Evolutionary conservation across 805 yeast species (phyloP).

Genomic region (Ogataea polymorpha): DNA sequence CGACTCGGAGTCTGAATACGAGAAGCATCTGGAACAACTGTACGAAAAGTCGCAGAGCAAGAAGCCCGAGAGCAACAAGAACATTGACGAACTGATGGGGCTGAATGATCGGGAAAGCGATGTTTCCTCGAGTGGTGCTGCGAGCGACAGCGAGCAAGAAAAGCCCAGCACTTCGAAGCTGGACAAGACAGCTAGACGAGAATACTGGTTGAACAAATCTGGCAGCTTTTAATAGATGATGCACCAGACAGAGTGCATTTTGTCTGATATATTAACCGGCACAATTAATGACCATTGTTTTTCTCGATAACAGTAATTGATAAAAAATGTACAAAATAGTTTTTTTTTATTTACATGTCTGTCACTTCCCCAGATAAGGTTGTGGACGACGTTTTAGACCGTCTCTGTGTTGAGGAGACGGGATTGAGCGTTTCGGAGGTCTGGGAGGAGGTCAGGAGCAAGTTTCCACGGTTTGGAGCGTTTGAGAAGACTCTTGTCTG

Average conservation of each 20-base stretch:
- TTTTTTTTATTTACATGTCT: slow-evolving; percentile 8
- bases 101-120: slow-evolving; percentile 17
- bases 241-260: too few species aligned
- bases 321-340: not conserved
- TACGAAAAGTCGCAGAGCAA: slow-evolving; percentile 22
- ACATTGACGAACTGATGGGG: slow-evolving; percentile 27
- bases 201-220: slow-evolving; percentile 39
- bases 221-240: slow-evolving; percentile 16
- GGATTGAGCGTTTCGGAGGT: slow-evolving; percentile 33
- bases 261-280: too few species aligned
- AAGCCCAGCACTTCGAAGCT: slow-evolving; percentile 13
- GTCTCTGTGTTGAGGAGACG: slow-evolving; percentile 34
- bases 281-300: too few species aligned
- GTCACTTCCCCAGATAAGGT: slow-evolving; percentile 33
- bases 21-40: slow-evolving; percentile 10
- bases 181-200: slow-evolving; percentile 21
- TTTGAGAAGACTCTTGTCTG: slow-evolving; percentile 34
- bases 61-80: slow-evolving; percentile 8
- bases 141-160: slow-evolving; percentile 19
- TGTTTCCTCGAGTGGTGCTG: slow-evolving; percentile 5
- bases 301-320: not conserved
- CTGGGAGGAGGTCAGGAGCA: slow-evolving; percentile 31
- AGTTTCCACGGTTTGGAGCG: slow-evolving; percentile 26
- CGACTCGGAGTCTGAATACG: slow-evolving; percentile 25
- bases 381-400: slow-evolving; percentile 32